Evolutionary conservation across 192 early-diverging fungal species (phyloP).

Genomic region (Coemansia sp.): DNA sequence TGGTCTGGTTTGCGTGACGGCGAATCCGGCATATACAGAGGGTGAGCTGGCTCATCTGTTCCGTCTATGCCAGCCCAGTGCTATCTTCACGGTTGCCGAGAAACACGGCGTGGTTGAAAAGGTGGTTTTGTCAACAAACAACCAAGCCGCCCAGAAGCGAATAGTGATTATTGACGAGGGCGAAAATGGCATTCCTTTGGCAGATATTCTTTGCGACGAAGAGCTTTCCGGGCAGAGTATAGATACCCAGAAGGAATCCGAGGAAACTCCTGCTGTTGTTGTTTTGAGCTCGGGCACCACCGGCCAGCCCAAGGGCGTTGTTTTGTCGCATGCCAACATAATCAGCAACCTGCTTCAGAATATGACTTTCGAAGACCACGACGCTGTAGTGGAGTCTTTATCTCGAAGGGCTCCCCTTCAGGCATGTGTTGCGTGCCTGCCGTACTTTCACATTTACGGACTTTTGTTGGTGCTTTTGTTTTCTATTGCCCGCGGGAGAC

Average conservation of each 20-base stretch:
- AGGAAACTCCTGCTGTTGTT: conserved; percentile 38
- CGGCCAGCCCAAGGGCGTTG: conserved; percentile 82
- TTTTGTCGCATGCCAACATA: conserved; percentile 78
- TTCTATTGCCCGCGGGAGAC: neutral
- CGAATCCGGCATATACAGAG: conserved; percentile 82
- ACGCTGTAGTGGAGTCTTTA: conserved; percentile 16
- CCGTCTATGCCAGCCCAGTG: conserved; percentile 64
- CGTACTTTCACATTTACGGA: conserved; percentile 77
- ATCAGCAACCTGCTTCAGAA: conserved; percentile 72
- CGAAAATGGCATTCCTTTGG: conserved; percentile 20
- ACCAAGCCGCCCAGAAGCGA: conserved; percentile 28
- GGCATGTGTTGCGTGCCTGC: conserved; percentile 50
- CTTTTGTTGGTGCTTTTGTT: conserved; percentile 33
- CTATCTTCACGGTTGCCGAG: conserved; percentile 60
- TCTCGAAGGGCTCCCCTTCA: conserved; percentile 13
- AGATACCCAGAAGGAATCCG: conserved; percentile 16
- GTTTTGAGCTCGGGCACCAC: conserved; percentile 55
- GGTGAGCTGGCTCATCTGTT: conserved; percentile 81
- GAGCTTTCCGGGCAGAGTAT: neutral
- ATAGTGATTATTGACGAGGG: conserved; percentile 37
- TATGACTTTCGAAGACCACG: conserved; percentile 45
- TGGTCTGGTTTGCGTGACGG: conserved; percentile 70
- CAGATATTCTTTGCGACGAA: conserved; percentile 4
- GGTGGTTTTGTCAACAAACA: conserved; percentile 20
- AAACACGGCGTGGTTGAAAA: conserved; percentile 28